Evolutionary conservation across 768 basidiomycete species (phyloP).

Genomic region (Suillus cothurnatus): DNA sequence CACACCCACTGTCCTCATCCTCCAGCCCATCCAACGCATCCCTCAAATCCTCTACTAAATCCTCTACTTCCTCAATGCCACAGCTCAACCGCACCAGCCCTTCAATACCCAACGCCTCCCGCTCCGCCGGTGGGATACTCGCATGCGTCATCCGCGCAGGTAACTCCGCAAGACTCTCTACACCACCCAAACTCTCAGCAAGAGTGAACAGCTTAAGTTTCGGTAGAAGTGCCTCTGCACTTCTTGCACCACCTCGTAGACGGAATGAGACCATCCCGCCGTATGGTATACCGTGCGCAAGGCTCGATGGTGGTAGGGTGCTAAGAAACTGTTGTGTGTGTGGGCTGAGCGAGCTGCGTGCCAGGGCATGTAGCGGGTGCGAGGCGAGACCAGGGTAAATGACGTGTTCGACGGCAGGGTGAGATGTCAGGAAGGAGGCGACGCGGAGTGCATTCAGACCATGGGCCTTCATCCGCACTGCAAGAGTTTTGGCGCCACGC

Average conservation of each 20-base stretch:
- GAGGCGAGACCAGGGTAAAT: conserved; percentile 82
- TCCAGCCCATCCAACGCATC: conserved; percentile 64
- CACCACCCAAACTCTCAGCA: conserved; percentile 89
- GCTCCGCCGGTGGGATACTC: conserved; percentile 67
- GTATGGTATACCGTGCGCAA: conserved; percentile 50
- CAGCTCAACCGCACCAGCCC: conserved; percentile 80
- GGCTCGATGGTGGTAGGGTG: conserved; percentile 32
- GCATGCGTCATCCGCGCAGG: conserved; percentile 91
- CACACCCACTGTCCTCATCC: conserved; percentile 29
- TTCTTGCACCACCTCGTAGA: conserved; percentile 49
- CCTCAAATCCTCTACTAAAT: conserved; percentile 52
- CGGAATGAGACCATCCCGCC: conserved; percentile 88
- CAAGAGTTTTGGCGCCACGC: conserved; percentile 89
- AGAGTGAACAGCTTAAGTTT: conserved; percentile 70
- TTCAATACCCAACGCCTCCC: conserved; percentile 74
- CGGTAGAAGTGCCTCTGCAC: conserved; percentile 70
- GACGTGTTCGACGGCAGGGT: conserved; percentile 71
- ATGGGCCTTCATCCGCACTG: conserved; percentile 85
- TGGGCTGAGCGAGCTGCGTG: conserved; percentile 61
- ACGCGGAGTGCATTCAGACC: conserved; percentile 81
- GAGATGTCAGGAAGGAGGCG: conserved; percentile 58
- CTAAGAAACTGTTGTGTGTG: conserved; percentile 72
- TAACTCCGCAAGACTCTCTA: conserved; percentile 88
- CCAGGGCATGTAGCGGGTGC: conserved; percentile 67
- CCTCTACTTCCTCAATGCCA: conserved; percentile 86